Conservation (phyloP, 1,284 basidiomycete species). For the Pyrrhoderma lamaoense region DNA sequence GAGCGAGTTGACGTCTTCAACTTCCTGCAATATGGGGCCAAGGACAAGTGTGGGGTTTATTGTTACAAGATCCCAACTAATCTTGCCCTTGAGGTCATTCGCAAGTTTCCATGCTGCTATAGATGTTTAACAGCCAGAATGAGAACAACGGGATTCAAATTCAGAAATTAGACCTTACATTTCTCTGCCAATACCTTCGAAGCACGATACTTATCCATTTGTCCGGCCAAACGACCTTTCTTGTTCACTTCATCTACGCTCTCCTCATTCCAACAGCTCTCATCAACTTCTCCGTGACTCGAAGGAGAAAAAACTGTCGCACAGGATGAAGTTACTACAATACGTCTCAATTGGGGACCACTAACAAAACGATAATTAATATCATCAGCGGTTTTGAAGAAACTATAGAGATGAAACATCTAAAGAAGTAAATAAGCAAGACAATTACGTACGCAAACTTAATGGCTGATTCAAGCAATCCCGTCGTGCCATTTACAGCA, state of each 20-base stretch:
- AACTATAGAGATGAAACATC: background rate
- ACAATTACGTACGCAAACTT: constrained; percentile 5
- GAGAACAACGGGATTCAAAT: background rate
- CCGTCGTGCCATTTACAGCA: constrained; percentile 1
- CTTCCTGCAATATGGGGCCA: constrained; percentile 16
- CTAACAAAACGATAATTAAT: background rate
- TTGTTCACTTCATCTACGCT: constrained; percentile 2
- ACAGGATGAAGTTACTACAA: constrained; percentile 2
- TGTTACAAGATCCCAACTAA: constrained; percentile 47
- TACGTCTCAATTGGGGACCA: background rate
- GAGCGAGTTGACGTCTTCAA: constrained; percentile 6
- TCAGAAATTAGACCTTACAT: background rate
- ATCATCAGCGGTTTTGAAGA: too few species aligned
- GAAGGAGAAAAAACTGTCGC: background rate
- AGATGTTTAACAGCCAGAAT: constrained; percentile 15
- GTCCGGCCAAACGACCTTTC: constrained; percentile 1
- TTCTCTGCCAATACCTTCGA: constrained; percentile 11
- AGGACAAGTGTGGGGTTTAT: constrained; percentile 44
- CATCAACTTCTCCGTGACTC: background rate
- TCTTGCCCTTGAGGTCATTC: constrained; percentile 41
- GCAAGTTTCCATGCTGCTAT: constrained; percentile 48
- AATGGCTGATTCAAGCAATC: constrained; percentile 2
- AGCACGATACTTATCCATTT: constrained; percentile 3
- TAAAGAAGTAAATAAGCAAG: background rate
- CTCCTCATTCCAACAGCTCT: constrained; percentile 9